Evolutionary conservation across 768 basidiomycete species (phyloP), one percentile per base, ranked within the genome.

Genomic region (Leccinum pellstonianum): DNA sequence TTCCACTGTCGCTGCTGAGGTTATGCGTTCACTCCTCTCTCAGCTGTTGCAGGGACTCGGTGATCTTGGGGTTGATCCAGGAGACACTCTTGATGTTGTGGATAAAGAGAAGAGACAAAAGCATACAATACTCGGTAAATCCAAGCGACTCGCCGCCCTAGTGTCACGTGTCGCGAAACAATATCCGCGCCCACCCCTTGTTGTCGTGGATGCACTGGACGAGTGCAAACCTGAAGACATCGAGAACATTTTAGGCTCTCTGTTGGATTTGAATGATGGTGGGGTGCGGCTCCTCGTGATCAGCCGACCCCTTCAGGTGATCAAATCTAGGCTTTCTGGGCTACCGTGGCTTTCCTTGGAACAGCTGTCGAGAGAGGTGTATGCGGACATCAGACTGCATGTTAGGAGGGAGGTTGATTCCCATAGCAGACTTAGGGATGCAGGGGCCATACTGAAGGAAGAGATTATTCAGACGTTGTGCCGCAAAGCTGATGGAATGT

Each of bases 191-290:
- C 61, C 15, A 5, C 66, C 63, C 0, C 21, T 58, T 6, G 1
- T 64, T 1, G 53, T 62, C 5, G 53, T 68, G 2, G 66, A 68
- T 19, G 66, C 61, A 0, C 23, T 68, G 2, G 66, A 68, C 15
- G 65, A 67, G 52, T 67, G 66, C 51, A 31, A 31, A 31, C 31
- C 3, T 33, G 25, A 43, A 14, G 56, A 64, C 7, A 1, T 64
- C 1, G 48, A 60, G 10, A 19, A 19, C 0, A 43, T 63, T 10
- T 41, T 62, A 0, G 17, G 23, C 10, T 60, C 48, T 9, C 19
- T 67, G 5, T 2, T 1, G 1, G 37, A 37, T 5, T 14, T 64
- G 56, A 38, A 47, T 1, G 35, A 37, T 5, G 51, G 53, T 0
- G 27, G 37, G 1, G 9, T 66, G 9, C 61, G 58, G 3, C 21